Conservation (phyloP, 164 flowering plant species). For the Vitis vinifera region ASM3070453v1 NC_081816.1:5143501-5144000, state of each 20-base stretch:
- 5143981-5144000: no score
- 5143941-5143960: no score
- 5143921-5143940: no score
- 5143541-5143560: no score
- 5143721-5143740: slow-evolving; percentile 72
- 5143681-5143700: slow-evolving; percentile 3
- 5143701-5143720: slow-evolving; percentile 27
- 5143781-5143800: slow-evolving; percentile 7
- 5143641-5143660: slow-evolving; percentile 14
- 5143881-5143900: no score
- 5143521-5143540: no score
- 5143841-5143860: neutral
- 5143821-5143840: neutral
- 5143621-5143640: neutral
- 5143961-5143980: no score
- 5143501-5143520: no score
- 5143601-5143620: neutral
- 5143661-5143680: slow-evolving; percentile 14
- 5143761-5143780: slow-evolving; percentile 30
- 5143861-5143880: neutral
- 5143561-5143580: neutral
- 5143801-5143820: neutral
- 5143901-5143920: neutral
- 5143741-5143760: slow-evolving; percentile 42
- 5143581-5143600: neutral